These are phyloP conservation scores for Rhododendron vialii DNA, from an alignment of 148 eudicot genomes.

Conservation along the genomic window DNA sequence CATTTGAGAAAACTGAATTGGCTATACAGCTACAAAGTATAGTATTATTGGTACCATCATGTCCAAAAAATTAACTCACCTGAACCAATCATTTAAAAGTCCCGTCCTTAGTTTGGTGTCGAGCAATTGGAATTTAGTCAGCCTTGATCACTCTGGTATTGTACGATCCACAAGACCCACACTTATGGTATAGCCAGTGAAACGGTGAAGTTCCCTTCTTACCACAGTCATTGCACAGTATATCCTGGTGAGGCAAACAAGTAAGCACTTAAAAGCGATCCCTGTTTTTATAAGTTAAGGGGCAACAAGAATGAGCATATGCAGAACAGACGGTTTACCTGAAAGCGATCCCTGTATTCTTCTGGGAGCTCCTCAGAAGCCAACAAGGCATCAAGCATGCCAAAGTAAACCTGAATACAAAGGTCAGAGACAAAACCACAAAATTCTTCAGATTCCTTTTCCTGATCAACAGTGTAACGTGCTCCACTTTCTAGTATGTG, in stretches of 20 bases:
- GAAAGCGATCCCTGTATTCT: constrained; percentile 77
- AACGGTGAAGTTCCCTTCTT: constrained; percentile 75
- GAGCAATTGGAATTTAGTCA: constrained; percentile 40
- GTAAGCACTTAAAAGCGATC: constrained; percentile 3
- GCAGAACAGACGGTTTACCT: constrained; percentile 36
- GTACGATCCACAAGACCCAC: constrained; percentile 86
- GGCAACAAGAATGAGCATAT: neutral
- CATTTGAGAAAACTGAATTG: neutral
- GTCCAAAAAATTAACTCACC: constrained; percentile 2
- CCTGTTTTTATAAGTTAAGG: neutral
- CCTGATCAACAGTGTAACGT: neutral
- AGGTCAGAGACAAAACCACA: neutral
- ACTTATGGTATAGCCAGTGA: constrained; percentile 98
- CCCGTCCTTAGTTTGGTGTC: constrained; percentile 11
- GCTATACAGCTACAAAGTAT: neutral
- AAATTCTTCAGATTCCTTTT: neutral
- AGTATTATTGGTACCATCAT: neutral
- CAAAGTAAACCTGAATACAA: constrained; percentile 75
- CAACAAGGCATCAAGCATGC: constrained; percentile 93
- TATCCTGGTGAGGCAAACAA: constrained; percentile 46
- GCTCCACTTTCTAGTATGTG: neutral
- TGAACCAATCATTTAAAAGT: neutral
- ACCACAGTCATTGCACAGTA: constrained; percentile 91
- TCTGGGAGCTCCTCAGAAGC: constrained; percentile 92
- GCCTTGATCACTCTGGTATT: constrained; percentile 85